A percentile compares a stretch with the other conserved stretches of the same genome.
These are phyloP conservation scores for Syzygium oleosum DNA, from an alignment of 345 rosid genomes.

Conservation along the genomic window DNA sequence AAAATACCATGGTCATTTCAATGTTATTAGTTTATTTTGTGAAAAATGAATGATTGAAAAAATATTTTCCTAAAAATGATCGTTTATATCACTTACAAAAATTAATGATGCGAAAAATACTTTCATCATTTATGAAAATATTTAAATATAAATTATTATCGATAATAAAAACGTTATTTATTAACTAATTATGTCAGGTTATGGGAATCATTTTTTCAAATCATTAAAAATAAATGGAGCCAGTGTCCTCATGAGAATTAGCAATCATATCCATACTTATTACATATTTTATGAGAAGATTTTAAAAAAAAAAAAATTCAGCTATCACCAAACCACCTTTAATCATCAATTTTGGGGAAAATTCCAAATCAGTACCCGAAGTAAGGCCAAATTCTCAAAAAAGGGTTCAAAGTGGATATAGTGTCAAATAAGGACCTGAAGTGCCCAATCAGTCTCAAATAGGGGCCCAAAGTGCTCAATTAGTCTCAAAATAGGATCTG, in stretches of 20 bases:
- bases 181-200: background rate
- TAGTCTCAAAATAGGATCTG: no score
- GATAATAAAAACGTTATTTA: background rate
- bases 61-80: background rate
- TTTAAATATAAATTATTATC: background rate
- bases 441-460: no score
- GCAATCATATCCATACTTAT: background rate
- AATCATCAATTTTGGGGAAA: background rate
- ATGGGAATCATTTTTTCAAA: background rate
- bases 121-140: background rate
- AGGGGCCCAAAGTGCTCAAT: no score
- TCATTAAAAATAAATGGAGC: background rate
- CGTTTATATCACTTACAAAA: background rate
- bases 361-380: no score
- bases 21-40: background rate
- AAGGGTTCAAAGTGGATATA: no score
- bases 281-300: background rate
- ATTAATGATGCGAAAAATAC: background rate
- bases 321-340: background rate
- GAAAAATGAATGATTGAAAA: background rate
- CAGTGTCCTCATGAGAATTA: background rate
- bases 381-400: no score
- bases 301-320: background rate
- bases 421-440: no score
- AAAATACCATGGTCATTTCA: background rate